Base-by-base conservation (phyloP, 2,329 filamentous ascomycete species). In the Cladosporium sp. region DNA sequence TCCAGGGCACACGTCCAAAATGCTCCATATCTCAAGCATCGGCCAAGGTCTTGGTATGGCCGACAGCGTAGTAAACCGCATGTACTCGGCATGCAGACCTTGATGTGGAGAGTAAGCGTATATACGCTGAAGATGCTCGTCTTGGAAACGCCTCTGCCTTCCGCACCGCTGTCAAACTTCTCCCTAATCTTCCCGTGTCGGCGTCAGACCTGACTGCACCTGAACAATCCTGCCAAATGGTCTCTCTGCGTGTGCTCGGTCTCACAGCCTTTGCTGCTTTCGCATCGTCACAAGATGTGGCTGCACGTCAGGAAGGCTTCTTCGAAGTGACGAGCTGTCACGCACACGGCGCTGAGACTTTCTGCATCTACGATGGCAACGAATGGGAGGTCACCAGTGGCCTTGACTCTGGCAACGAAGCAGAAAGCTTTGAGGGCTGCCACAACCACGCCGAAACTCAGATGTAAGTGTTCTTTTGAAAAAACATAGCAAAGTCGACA, bases 371-470 rank as follows among this genome's bases (percentile, higher is more conserved):
- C 35, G 61, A 63, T 16, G 50, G 50, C n/a, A 52, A 56, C 23
- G 61, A 63, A 16, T 63, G 61, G 61, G 61, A 63, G 35, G 61
- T 63, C 49, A 63, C 61, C 16, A 56, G 61, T 28, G 61, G 52
- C 33, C 3, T 63, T 10, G 29, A 55, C 7, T 35, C 23, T 23
- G 61, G 29, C 31, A 23, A 40, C 18, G 35, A 52, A 52, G 50
- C 35, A 21, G 35, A 18, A 26, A 56, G 35, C n/a, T 63, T 31
- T 8, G 37, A 35, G n/a, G 61, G 61, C 33, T 63, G 61, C 23
- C 61, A 63, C 35, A 33, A n/a, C 16, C 61, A 63, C 33, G 28
- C 31, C 5, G 50, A n/a, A 18, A 44, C 16, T 10, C 50, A 63
- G 18, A 40, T 63, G 61, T 63, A 26, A 63, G 61, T 56, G 14